Conservation (phyloP, 306 rosid genomes). For the Casuarina glauca region DNA sequence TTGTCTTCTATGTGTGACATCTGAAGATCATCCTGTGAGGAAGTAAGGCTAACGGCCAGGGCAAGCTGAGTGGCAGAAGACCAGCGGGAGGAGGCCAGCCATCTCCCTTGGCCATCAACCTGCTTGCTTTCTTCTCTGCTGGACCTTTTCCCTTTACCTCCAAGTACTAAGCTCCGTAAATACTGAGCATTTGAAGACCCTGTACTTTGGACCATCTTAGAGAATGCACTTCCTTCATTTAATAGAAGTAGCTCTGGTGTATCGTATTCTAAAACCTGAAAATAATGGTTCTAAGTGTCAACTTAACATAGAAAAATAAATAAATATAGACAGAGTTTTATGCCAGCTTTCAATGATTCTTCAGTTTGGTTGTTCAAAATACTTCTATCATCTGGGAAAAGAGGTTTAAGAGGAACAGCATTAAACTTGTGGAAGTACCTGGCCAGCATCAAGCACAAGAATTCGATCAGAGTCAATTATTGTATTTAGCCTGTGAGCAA, state of each 20-base stretch:
- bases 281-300: constrained; percentile 5
- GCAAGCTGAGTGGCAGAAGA: constrained; percentile 67
- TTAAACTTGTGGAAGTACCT: constrained; percentile 42
- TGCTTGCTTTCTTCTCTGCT: constrained; percentile 22
- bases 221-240: constrained; percentile 64
- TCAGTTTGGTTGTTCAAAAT: neutral
- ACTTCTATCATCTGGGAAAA: constrained; percentile 7
- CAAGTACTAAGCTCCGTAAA: constrained; percentile 55
- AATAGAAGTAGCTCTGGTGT: constrained; percentile 57
- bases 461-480: constrained; percentile 74
- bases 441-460: constrained; percentile 75
- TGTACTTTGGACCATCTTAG: constrained; percentile 81
- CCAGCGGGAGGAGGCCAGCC: constrained; percentile 55
- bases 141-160: constrained; percentile 25
- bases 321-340: constrained; percentile 4
- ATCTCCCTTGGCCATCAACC: constrained; percentile 32
- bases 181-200: constrained; percentile 81
- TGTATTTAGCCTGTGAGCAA: constrained; percentile 88
- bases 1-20: constrained; percentile 30
- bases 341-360: constrained; percentile 1
- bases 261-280: constrained; percentile 68
- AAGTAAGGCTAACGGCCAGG: constrained; percentile 65
- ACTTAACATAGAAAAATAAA: neutral
- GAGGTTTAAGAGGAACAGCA: neutral
- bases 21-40: constrained; percentile 63